phyloP scores from a whole-genome alignment of 1,284 basidiomycete genomes.

The Apiotrichum veenhuisii region DNA sequence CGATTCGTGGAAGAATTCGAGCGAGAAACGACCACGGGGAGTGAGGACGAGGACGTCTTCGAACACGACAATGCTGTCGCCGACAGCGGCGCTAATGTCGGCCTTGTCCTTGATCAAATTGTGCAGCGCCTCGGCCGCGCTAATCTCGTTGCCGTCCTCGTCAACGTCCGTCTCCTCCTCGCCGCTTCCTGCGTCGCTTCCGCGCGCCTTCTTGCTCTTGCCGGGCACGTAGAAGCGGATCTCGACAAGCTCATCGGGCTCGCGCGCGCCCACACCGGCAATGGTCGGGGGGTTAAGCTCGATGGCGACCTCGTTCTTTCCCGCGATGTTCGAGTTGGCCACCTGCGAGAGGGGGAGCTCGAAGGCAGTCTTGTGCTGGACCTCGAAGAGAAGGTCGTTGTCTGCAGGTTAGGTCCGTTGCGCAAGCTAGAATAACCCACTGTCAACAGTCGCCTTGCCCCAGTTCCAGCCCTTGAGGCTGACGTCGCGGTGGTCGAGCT shows the following conservation, averaged over 20 bases:
- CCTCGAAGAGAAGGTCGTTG: constrained; percentile 82
- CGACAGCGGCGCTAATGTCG: constrained; percentile 86
- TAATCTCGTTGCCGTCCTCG: constrained; percentile 58
- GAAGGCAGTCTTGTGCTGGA: constrained; percentile 86
- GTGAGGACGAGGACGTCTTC: constrained; percentile 96
- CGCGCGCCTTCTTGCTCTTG: constrained; percentile 51
- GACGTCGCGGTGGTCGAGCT: constrained; percentile 79
- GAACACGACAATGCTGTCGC: constrained; percentile 91
- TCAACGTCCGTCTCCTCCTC: constrained; percentile 53
- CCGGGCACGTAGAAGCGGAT: constrained; percentile 97
- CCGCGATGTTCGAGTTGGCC: constrained; percentile 96
- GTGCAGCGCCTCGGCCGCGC: constrained; percentile 94
- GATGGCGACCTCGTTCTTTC: constrained; percentile 93
- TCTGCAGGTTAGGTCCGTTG: constrained; percentile 53
- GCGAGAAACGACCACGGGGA: constrained; percentile 91
- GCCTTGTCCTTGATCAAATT: constrained; percentile 95
- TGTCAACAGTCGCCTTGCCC: constrained; percentile 92
- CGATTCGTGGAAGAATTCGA: constrained; percentile 96
- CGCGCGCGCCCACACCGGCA: constrained; percentile 50
- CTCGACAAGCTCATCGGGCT: constrained; percentile 82
- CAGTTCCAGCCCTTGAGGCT: constrained; percentile 98
- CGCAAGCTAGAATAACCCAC: constrained; percentile 51
- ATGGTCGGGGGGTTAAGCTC: constrained; percentile 69
- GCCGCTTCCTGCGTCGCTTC: constrained; percentile 65
- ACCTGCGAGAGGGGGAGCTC: constrained; percentile 84